Percentiles rank a stretch among this genome's conserved stretches.
Conservation (phyloP, 257 asterid genomes). For the Solanum acaule region DNA sequence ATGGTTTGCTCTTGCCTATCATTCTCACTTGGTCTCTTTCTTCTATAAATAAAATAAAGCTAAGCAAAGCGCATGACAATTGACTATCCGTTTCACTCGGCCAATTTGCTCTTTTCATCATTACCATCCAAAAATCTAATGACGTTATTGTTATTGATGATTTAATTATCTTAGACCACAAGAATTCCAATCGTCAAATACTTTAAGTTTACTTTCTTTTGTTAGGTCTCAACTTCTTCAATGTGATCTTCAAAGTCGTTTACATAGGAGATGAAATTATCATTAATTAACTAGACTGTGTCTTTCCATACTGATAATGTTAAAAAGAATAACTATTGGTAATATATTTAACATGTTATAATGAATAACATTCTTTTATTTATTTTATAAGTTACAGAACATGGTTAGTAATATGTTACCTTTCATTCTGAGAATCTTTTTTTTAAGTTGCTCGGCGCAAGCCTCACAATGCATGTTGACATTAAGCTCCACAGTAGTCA, state of each 20-base stretch:
- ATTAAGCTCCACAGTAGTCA: slow-evolving; percentile 49
- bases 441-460: slow-evolving; percentile 78
- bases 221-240: not conserved
- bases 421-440: slow-evolving; percentile 80
- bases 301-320: not conserved
- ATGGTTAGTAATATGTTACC: slow-evolving; percentile 22
- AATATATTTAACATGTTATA: no score
- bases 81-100: not conserved
- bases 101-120: not conserved
- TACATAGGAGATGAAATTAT: not conserved
- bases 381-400: not conserved
- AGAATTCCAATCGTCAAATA: not conserved
- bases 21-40: no score
- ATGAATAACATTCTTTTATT: no score
- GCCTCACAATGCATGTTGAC: slow-evolving; percentile 93
- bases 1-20: not conserved
- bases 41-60: not conserved
- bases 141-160: not conserved
- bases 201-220: not conserved
- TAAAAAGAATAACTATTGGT: not conserved
- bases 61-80: not conserved
- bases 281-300: not conserved
- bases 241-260: not conserved
- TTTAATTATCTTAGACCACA: not conserved
- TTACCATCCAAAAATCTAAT: not conserved